Percentiles rank a stretch among this genome's conserved stretches.
Conservation (phyloP, 305 asterid genomes). For the Ruellia speciosa region DNA sequence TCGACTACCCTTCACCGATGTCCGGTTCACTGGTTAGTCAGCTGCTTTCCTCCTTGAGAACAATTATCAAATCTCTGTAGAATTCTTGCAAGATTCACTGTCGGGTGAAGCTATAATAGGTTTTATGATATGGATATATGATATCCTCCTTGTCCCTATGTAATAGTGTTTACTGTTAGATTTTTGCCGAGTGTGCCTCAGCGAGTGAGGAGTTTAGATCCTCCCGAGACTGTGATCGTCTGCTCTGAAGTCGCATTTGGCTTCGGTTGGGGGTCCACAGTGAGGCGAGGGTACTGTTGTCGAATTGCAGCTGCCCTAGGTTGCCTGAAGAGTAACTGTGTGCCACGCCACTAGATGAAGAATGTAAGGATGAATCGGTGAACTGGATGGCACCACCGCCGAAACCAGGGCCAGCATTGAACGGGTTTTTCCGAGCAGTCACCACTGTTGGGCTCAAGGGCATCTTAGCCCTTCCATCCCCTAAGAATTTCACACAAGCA, state of each 20-base stretch:
- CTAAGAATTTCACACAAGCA: conserved; percentile 29
- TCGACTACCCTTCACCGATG: too few species aligned
- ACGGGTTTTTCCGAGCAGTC: conserved; percentile 43
- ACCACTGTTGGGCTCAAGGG: conserved; percentile 77
- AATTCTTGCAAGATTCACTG: too few species aligned
- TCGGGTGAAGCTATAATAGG: too few species aligned
- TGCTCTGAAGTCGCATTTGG: conserved; percentile 66
- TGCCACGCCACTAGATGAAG: conserved; percentile 45
- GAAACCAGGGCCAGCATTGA: conserved; percentile 38
- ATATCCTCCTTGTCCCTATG: neutral
- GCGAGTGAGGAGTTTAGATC: conserved; percentile 49
- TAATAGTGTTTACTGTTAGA: neutral
- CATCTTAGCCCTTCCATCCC: conserved; percentile 72
- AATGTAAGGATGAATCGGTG: conserved; percentile 32
- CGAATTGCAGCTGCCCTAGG: conserved; percentile 62
- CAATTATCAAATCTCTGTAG: too few species aligned
- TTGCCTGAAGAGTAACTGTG: conserved; percentile 63
- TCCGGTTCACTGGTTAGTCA: too few species aligned
- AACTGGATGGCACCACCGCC: conserved; percentile 33
- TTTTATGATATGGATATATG: too few species aligned
- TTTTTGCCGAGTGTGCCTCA: conserved; percentile 39
- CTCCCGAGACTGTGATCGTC: conserved; percentile 74
- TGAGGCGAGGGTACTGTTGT: conserved; percentile 37
- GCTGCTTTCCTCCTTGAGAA: too few species aligned
- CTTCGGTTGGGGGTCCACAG: conserved; percentile 52